Evolutionary conservation across 164 flowering plant genomes (phyloP).

Genomic region (Piper longum): DNA sequence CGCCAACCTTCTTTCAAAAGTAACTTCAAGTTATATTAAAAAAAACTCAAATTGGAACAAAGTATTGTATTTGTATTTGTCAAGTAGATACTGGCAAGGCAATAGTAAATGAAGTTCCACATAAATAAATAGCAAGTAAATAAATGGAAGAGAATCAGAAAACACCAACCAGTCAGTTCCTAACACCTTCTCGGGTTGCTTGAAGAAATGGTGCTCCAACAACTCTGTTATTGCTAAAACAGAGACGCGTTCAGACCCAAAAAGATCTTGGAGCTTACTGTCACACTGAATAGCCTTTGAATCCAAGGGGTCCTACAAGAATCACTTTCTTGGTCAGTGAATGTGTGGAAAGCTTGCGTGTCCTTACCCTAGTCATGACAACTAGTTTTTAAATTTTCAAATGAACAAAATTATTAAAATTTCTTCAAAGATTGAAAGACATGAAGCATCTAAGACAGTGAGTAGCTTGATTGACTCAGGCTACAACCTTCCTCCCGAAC

Average conservation of each 20-base stretch:
- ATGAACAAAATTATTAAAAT: background rate
- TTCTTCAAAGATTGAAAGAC: background rate
- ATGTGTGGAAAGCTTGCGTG: too few species aligned
- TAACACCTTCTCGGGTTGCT: conserved; percentile 21
- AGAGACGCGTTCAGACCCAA: conserved; percentile 67
- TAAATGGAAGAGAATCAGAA: background rate
- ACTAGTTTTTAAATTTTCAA: background rate
- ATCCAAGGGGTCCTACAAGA: conserved; percentile 55
- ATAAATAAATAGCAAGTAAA: too few species aligned
- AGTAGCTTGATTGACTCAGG: background rate
- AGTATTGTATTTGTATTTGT: too few species aligned
- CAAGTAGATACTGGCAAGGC: too few species aligned
- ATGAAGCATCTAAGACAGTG: background rate
- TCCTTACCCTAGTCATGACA: too few species aligned
- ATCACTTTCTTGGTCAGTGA: background rate
- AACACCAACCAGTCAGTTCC: conserved; percentile 27
- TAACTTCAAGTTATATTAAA: too few species aligned
- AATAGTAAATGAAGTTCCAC: too few species aligned
- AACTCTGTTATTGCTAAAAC: conserved; percentile 52
- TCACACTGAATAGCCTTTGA: conserved; percentile 57
- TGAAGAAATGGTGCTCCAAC: conserved; percentile 49
- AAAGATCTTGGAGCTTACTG: conserved; percentile 65
- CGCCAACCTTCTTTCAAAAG: too few species aligned
- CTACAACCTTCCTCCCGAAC: background rate
- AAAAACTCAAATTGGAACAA: too few species aligned